Conservation (phyloP, 148 eudicot species). For the Pharnaceum exiguum region DNA sequence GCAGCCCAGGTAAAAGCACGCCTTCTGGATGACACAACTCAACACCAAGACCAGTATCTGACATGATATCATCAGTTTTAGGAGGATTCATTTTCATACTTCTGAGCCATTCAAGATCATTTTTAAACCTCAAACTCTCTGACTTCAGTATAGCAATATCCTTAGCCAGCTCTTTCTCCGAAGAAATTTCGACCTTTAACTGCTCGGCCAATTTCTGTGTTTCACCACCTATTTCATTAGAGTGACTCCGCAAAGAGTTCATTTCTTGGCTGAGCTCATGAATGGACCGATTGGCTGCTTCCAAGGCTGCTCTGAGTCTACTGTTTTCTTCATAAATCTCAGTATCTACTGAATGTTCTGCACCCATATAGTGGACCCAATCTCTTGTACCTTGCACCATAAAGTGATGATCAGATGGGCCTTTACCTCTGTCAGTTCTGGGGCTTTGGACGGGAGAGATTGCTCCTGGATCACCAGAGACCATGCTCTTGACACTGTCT, state of each 20-base stretch:
- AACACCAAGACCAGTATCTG: conserved; percentile 58
- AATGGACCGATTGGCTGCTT: conserved; percentile 65
- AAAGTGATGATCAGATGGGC: conserved; percentile 33
- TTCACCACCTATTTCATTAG: conserved; percentile 62
- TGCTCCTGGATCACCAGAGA: conserved; percentile 43
- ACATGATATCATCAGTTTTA: conserved; percentile 24
- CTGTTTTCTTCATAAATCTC: conserved; percentile 67
- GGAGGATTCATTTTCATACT: conserved; percentile 38
- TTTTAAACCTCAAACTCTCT: conserved; percentile 64
- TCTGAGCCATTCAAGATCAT: conserved; percentile 54
- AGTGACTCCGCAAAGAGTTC: conserved; percentile 54
- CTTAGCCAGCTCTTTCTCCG: conserved; percentile 51
- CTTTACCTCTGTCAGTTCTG: conserved; percentile 41
- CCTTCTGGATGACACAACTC: conserved; percentile 80
- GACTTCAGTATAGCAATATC: conserved; percentile 66
- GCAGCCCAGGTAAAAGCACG: conserved; percentile 53
- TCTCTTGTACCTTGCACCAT: conserved; percentile 37
- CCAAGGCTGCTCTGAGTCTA: conserved; percentile 58
- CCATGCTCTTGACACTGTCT: conserved; percentile 65
- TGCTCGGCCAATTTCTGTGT: conserved; percentile 54
- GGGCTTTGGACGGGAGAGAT: conserved; percentile 41
- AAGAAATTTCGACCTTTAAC: conserved; percentile 57
- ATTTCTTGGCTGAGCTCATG: conserved; percentile 63
- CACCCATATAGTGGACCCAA: conserved; percentile 49
- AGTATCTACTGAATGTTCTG: conserved; percentile 48